Evolutionary conservation across 495 filamentous ascomycete species (phyloP).

Genomic region (Hypomontagnella submonticulosa): DNA sequence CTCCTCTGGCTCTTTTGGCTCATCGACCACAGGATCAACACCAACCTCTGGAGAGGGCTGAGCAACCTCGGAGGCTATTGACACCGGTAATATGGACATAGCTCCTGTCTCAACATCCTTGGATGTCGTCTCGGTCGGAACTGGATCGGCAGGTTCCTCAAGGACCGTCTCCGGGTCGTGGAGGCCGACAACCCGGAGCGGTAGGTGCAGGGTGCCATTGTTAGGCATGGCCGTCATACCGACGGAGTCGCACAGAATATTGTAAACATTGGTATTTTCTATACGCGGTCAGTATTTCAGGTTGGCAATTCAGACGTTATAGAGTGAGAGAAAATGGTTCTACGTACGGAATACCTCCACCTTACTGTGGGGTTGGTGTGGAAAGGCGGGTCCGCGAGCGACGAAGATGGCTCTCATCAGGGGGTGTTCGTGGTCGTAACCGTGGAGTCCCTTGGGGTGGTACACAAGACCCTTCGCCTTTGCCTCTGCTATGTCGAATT

Average conservation of each 20-base stretch:
- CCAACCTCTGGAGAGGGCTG: slow-evolving; percentile 29
- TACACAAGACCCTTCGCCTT: slow-evolving; percentile 72
- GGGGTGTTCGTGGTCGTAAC: slow-evolving; percentile 89
- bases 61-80: slow-evolving; percentile 13
- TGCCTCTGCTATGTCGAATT: slow-evolving; percentile 75
- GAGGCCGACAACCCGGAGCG: slow-evolving; percentile 73
- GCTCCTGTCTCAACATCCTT: slow-evolving; percentile 23
- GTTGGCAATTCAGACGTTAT: neutral
- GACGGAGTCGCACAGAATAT: slow-evolving; percentile 88
- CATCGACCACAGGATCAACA: slow-evolving; percentile 28
- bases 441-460: slow-evolving; percentile 82
- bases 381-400: slow-evolving; percentile 87
- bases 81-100: slow-evolving; percentile 28
- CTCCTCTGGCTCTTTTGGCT: slow-evolving; percentile 23
- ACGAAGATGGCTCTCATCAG: slow-evolving; percentile 95
- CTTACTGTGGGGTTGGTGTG: slow-evolving; percentile 81
- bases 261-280: slow-evolving; percentile 97
- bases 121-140: slow-evolving; percentile 27
- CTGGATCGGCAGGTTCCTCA: slow-evolving; percentile 51
- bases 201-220: slow-evolving; percentile 88
- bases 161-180: slow-evolving; percentile 58
- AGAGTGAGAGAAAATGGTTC: neutral
- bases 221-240: slow-evolving; percentile 74
- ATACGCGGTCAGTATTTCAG: slow-evolving; percentile 33
- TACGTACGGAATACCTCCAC: slow-evolving; percentile 87